phyloP scores from a whole-genome alignment of 768 basidiomycete species.

The Chiua virens region DNA sequence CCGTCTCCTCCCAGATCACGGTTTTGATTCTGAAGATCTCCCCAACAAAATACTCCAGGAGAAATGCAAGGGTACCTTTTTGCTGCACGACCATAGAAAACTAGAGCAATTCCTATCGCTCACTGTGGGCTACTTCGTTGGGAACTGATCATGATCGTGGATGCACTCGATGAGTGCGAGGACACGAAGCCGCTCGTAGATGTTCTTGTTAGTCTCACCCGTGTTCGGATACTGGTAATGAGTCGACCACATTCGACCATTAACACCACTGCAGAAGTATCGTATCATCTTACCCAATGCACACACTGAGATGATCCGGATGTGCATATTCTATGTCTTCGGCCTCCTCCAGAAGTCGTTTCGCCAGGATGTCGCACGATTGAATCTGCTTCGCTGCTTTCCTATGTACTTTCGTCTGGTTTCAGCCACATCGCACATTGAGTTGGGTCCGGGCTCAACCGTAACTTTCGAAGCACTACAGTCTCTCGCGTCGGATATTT shows the following conservation, averaged over 20 bases:
- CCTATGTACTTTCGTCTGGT: background rate
- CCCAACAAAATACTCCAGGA: background rate
- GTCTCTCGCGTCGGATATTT: background rate
- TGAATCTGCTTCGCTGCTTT: background rate
- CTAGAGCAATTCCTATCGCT: background rate
- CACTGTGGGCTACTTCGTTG: background rate
- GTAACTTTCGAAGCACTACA: background rate
- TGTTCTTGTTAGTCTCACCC: background rate
- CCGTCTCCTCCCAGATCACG: background rate
- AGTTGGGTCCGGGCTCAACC: background rate
- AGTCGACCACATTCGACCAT: background rate
- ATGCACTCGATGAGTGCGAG: slow-evolving; percentile 3
- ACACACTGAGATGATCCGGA: background rate
- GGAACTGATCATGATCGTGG: background rate
- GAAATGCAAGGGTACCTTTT: background rate
- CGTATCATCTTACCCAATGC: background rate
- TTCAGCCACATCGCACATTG: background rate
- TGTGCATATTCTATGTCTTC: background rate
- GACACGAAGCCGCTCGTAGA: background rate
- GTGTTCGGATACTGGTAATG: background rate
- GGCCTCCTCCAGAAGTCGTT: background rate
- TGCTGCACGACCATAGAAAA: background rate
- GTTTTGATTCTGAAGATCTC: background rate
- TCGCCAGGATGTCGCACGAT: background rate
- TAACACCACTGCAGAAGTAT: background rate